Conservation (phyloP, 306 rosid genomes). For the Dalbergia cochinchinensis region DNA sequence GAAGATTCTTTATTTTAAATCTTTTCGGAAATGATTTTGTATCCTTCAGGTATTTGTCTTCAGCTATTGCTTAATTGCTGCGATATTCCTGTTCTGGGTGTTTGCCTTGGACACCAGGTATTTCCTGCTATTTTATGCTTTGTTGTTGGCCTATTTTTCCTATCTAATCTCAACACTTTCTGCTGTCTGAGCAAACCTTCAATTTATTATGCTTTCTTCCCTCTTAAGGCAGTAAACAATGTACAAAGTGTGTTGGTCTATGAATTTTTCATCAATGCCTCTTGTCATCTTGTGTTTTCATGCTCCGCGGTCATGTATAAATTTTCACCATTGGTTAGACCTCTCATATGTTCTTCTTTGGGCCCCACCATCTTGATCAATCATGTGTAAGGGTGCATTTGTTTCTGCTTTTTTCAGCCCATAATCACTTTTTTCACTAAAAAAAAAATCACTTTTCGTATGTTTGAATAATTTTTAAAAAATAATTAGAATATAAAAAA, state of each 20-base stretch:
- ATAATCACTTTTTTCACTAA: no score
- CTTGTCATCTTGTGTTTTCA: background rate
- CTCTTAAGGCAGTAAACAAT: slow-evolving; percentile 8
- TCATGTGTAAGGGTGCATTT: background rate
- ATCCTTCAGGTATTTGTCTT: slow-evolving; percentile 87
- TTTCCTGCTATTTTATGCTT: slow-evolving; percentile 39
- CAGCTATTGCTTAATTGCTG: slow-evolving; percentile 76
- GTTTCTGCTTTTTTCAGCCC: no score
- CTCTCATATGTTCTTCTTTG: no score
- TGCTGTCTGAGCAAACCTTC: slow-evolving; percentile 24
- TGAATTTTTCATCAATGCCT: slow-evolving; percentile 19
- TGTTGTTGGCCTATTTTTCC: background rate
- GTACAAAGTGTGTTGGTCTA: background rate
- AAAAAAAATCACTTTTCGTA: no score
- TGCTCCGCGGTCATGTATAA: no score
- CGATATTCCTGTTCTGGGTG: slow-evolving; percentile 94
- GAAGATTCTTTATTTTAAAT: slow-evolving; percentile 30
- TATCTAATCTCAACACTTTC: slow-evolving; percentile 11
- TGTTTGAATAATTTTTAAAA: no score
- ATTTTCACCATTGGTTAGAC: no score
- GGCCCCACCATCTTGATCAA: no score
- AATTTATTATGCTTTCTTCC: slow-evolving; percentile 12
- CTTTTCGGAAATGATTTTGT: slow-evolving; percentile 44
- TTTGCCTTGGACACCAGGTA: slow-evolving; percentile 99
- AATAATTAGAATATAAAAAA: no score